Evolutionary conservation across 1,139 yeast genomes (phyloP), one percentile per base, ranked within the genome.

Genomic region (Magnusiomyces tetraspermus): DNA sequence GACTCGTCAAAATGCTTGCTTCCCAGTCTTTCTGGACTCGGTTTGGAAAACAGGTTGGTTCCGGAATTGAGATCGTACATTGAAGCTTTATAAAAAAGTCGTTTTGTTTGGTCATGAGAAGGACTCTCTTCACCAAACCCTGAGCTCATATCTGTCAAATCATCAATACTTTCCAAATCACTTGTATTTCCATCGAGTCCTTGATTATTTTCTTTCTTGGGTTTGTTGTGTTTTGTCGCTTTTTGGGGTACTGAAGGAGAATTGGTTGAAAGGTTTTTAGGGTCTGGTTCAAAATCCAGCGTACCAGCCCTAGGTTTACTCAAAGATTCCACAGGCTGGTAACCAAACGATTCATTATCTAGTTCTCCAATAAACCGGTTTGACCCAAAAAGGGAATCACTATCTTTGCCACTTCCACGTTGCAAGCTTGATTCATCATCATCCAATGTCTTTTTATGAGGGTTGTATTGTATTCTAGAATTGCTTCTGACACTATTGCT

Each of bases 181-280:
- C 13, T 30, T 30, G 13, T 13, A 8, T 13, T 13, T 8, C 13
- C 33, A 30, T 8, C 13, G 33, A 8, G 8, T 8, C 13, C 13
- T 30, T 73, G 74, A 82, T 83, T 30, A 30, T 13, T 30, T 30
- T 30, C 11, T 13, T 30, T 30, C 8, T 30, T 30, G 33, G 33
- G 11, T 8, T 30, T 13, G 33, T 30, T 8, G 8, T 8, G 33
- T 13, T 8, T 8, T 13, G 33, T 30, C 33, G 33, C 33, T 8
- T 30, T 30, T 8, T 30, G 8, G 33, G 11, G 8, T 30, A 30
- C 8, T 30, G 33, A 30, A 13, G 11, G 33, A 30, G 8, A 8
- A 30, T 8, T 8, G 13, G 8, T 30, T 13, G 8, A 13, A 30
- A 30, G 8, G 13, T 30, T 13, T 8, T 30, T 30, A 13, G 33